phyloP scores from a whole-genome alignment of 495 filamentous ascomycete genomes.

The Aeminium ludgeri region DNA sequence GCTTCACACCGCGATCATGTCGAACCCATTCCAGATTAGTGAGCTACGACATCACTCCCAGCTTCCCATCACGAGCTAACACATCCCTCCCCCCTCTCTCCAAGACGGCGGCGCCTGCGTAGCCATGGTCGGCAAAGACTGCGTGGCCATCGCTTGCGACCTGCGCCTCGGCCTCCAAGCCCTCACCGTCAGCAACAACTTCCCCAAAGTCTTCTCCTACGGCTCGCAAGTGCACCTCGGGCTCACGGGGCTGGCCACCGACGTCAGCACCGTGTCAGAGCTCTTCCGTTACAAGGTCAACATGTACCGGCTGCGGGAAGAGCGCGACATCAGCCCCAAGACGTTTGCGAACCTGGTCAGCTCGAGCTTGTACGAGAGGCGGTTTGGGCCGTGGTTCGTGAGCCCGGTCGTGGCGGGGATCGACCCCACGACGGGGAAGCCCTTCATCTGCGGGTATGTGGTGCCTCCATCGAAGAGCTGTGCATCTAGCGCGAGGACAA shows the following conservation, averaged over 20 bases:
- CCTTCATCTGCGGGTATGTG: slow-evolving; percentile 73
- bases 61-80: slow-evolving; percentile 3
- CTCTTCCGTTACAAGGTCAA: slow-evolving; percentile 99
- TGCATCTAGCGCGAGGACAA: too few species aligned
- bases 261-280: slow-evolving; percentile 86
- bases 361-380: slow-evolving; percentile 73
- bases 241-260: slow-evolving; percentile 87
- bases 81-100: slow-evolving; percentile 1
- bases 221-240: slow-evolving; percentile 85
- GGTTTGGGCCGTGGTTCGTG: slow-evolving; percentile 94
- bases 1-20: slow-evolving; percentile 6
- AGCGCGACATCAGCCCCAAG: slow-evolving; percentile 81
- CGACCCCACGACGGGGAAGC: slow-evolving; percentile 76
- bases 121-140: slow-evolving; percentile 98
- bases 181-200: slow-evolving; percentile 96
- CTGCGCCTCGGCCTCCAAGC: slow-evolving; percentile 93
- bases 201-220: slow-evolving; percentile 98
- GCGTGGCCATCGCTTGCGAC: slow-evolving; percentile 97
- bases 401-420: slow-evolving; percentile 86
- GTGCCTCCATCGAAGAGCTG: too few species aligned
- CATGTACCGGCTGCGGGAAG: slow-evolving; percentile 97
- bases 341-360: slow-evolving; percentile 94
- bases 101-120: slow-evolving; percentile 90
- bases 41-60: slow-evolving; percentile 21
- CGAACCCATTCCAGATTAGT: slow-evolving; percentile 72